Base-by-base conservation (phyloP, 331 rosid genomes). In the Phaseolus coccineus region DNA sequence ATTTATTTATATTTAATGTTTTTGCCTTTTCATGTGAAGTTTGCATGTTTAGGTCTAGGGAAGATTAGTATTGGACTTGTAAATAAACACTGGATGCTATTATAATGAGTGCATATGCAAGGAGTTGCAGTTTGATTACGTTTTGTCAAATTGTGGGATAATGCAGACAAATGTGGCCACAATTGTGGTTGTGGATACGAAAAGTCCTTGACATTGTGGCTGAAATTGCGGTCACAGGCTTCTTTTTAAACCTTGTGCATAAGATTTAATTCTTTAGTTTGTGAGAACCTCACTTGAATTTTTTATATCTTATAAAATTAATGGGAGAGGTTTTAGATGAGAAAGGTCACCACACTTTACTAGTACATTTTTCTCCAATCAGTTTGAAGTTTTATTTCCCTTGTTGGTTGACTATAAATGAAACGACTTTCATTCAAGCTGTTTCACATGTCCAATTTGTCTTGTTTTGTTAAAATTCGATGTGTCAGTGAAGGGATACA, bases 41-140 rank as follows among this genome's bases (percentile, higher is more conserved):
- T 48, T 82, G 65, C 56, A 70, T 31, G 76, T 47, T 78, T 69
- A 62, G 61, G 50, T 82, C 35, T 8, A 75, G 6, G 47, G 50
- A 40, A n/a, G 77, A 62, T 59, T 82, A 59, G 46, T 52, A 10
- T 79, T 76, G 35, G 25, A n/a, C 74, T 51, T 74, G 10, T 39
- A 19, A 39, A 50, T 31, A 63, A n/a, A 62, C 30, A 35, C 66
- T 25, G n/a, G 69, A 86, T 72, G 68, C 40, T 71, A 48, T 57
- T 65, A 58, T 53, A 48, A n/a, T 71, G 15, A 52, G 53, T 47
- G 61, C 28, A 8, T 25, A 25, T 51, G 39, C 69, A 30, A 31
- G 10, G 68, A 11, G 10, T 6, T 5, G 6, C 7, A 0, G 44
- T 14, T 55, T 55, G 15, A 46, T 42, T 42, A 8, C 47, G 3